phyloP scores from a whole-genome alignment of 2,329 filamentous ascomycete species.

The Fusarium albidum region DNA sequence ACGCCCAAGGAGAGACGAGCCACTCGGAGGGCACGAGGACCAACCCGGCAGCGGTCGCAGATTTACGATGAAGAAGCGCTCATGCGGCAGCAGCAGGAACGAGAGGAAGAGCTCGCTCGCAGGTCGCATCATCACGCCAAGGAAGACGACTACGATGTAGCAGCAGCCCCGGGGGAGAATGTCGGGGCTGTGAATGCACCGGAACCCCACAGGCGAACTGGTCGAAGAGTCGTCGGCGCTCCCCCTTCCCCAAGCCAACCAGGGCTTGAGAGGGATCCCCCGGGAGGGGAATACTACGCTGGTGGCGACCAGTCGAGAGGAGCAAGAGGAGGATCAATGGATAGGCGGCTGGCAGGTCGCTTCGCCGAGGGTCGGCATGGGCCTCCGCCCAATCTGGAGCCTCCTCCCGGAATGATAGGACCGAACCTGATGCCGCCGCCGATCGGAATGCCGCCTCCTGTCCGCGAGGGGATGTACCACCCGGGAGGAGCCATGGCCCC shows the following conservation, averaged over 20 bases:
- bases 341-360: slow-evolving; percentile 59
- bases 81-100: slow-evolving; percentile 56
- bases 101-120: slow-evolving; percentile 50
- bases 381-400: slow-evolving; percentile 30
- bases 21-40: slow-evolving; percentile 29
- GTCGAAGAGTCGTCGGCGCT: slow-evolving; percentile 35
- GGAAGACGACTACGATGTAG: slow-evolving; percentile 50
- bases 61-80: slow-evolving; percentile 58
- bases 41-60: slow-evolving; percentile 36
- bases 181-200: slow-evolving; percentile 60
- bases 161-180: slow-evolving; percentile 46
- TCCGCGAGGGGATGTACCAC: slow-evolving; percentile 29
- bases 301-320: slow-evolving; percentile 55
- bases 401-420: slow-evolving; percentile 30
- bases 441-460: slow-evolving; percentile 45
- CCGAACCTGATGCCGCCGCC: slow-evolving; percentile 42
- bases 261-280: slow-evolving; percentile 35
- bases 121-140: slow-evolving; percentile 44
- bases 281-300: slow-evolving; percentile 51
- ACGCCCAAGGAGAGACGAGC: slow-evolving; percentile 44
- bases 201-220: slow-evolving; percentile 58
- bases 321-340: slow-evolving; percentile 53
- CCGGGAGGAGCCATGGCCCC: slow-evolving; percentile 16
- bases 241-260: slow-evolving; percentile 35
- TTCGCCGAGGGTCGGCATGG: slow-evolving; percentile 54